phyloP scores from a whole-genome alignment of 257 asterid genomes.

The Marsdenia floribunda region DNA sequence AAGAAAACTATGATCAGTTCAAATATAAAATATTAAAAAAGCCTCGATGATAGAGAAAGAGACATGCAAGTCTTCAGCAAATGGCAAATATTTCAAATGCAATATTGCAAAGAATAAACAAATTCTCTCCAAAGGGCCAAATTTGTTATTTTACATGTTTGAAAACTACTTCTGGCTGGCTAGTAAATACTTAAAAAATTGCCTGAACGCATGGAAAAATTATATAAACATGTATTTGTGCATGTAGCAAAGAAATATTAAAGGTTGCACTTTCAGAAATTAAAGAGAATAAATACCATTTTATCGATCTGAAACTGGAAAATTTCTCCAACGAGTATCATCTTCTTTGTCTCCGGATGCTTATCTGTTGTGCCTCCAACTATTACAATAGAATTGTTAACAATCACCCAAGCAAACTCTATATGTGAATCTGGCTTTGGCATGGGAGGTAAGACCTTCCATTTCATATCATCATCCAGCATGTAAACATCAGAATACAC shows the following conservation, averaged over 20 bases:
- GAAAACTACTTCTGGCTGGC: neutral
- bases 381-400: constrained; percentile 58
- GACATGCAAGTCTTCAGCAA: neutral
- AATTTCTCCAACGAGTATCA: constrained; percentile 82
- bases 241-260: constrained; percentile 1
- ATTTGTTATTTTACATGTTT: neutral
- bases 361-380: constrained; percentile 96
- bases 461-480: constrained; percentile 78
- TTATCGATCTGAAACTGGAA: constrained; percentile 64
- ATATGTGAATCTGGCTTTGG: constrained; percentile 96
- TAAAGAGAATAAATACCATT: constrained; percentile 38
- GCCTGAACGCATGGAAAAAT: neutral
- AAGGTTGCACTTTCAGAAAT: constrained; percentile 5
- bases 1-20: neutral
- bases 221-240: neutral
- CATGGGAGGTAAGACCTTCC: constrained; percentile 86
- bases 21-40: neutral
- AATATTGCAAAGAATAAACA: neutral
- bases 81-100: neutral
- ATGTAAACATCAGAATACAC: constrained; percentile 83
- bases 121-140: neutral
- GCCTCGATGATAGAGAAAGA: neutral
- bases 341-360: constrained; percentile 81
- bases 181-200: no score
- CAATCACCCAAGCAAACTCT: constrained; percentile 88